Base-by-base conservation (phyloP, 164 flowering plant species). In the Akebia trifoliata region DNA sequence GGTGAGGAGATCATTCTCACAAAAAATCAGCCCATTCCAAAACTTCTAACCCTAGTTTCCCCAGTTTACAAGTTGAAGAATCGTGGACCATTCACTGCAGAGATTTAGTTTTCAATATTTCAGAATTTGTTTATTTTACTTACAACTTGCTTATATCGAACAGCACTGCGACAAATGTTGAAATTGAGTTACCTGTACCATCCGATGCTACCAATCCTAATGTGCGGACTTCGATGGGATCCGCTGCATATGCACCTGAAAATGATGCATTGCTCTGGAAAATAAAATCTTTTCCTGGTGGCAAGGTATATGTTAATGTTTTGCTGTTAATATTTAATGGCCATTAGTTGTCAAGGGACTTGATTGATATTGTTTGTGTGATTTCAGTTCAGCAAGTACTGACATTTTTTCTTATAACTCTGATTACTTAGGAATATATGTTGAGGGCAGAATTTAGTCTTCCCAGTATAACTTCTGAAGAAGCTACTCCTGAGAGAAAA, bases 101-200 rank as follows among this genome's bases (percentile, higher is more conserved):
- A n/a, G n/a, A n/a, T n/a, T n/a, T n/a, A n/a, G n/a, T n/a, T n/a
- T n/a, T n/a, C n/a, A n/a, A n/a, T n/a, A n/a, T 45, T 36, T 48
- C 30, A 34, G 14, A 26, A 8, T 14, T 38, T 37, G 6, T 20
- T n/a, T n/a, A 28, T 30, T 55, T 21, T 64, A 38, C 50, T 66
- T 14, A 70, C 42, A 36, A 39, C 47, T 38, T 68, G 46, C 25
- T 48, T 43, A 62, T 3, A 8, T 39, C 43, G 5, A 65, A 52
- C 84, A 87, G 97, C 69, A 93, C 92, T 61, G 98, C 98, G 38
- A 87, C 97, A 50, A 90, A 87, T 81, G 98, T 93, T 58, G 91
- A 85, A 74, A 85, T 90, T 71, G 85, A 84, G 72, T 37, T 93
- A 60, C 97, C 97, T 47, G 96, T 87, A 40, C 83, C 87, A 57